phyloP scores from a whole-genome alignment of 2,329 filamentous ascomycete species.

The Phialocephala sp. region DNA sequence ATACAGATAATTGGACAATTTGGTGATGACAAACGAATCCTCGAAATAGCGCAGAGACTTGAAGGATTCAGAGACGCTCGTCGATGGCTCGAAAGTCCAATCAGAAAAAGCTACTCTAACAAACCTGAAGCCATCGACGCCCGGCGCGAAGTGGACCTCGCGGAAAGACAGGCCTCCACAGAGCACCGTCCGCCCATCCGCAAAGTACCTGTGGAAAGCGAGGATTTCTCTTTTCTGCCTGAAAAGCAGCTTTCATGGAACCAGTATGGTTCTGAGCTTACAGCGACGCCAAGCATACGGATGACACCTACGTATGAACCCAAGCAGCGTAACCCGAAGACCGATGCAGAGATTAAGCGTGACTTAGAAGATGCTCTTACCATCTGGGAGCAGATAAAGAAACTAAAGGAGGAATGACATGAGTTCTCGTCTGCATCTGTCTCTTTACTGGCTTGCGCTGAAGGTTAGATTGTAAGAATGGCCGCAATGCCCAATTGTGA shows the following conservation, averaged over 20 bases:
- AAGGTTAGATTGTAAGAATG: neutral
- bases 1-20: slow-evolving; percentile 84
- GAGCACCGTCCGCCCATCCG: neutral
- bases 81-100: neutral
- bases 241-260: neutral
- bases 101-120: neutral
- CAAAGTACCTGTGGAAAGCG: neutral
- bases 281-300: neutral
- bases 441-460: neutral
- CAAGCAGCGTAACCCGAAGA: neutral
- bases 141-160: neutral
- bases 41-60: slow-evolving; percentile 58
- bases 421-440: neutral
- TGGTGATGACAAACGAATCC: slow-evolving; percentile 71
- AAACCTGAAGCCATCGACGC: neutral
- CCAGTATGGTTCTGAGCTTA: neutral
- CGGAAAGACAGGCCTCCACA: neutral
- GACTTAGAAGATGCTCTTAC: neutral
- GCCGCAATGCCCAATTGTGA: neutral
- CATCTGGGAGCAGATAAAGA: slow-evolving; percentile 1
- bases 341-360: neutral
- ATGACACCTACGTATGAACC: neutral
- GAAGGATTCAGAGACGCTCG: slow-evolving; percentile 4
- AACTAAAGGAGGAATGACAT: neutral
- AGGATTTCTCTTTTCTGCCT: neutral